Evolutionary conservation across 2,329 filamentous ascomycete genomes (phyloP).

Genomic region (Phoma sp.): DNA sequence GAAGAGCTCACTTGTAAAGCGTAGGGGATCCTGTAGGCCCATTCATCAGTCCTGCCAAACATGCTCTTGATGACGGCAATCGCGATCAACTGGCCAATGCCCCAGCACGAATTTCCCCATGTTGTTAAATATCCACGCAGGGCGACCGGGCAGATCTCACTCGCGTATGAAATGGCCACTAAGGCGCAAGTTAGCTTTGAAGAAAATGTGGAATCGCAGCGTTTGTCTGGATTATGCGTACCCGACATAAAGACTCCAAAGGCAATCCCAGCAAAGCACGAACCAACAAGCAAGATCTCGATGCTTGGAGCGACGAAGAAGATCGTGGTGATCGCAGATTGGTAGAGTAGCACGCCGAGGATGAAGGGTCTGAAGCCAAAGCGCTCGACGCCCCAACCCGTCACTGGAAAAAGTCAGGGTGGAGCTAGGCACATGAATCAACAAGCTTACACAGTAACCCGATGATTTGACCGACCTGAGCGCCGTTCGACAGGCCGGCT

Average conservation of each 20-base stretch:
- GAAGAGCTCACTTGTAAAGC: slow-evolving; percentile 38
- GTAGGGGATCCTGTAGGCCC: slow-evolving; percentile 69
- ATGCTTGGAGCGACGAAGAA: slow-evolving; percentile 28
- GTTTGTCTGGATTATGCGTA: neutral
- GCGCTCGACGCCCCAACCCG: slow-evolving; percentile 47
- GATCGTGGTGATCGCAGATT: slow-evolving; percentile 22
- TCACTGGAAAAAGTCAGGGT: slow-evolving; percentile 24
- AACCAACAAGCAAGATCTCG: slow-evolving; percentile 22
- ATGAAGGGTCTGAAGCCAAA: slow-evolving; percentile 41
- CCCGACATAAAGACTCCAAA: slow-evolving; percentile 48
- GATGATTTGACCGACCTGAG: slow-evolving; percentile 46
- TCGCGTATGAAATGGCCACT: slow-evolving; percentile 52
- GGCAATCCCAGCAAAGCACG: slow-evolving; percentile 37
- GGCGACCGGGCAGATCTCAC: slow-evolving; percentile 70
- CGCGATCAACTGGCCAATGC: slow-evolving; percentile 68
- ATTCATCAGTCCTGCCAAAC: slow-evolving; percentile 63
- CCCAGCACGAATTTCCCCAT: slow-evolving; percentile 53
- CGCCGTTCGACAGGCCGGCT: slow-evolving; percentile 49
- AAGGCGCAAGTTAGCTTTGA: slow-evolving; percentile 14
- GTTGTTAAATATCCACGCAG: slow-evolving; percentile 63
- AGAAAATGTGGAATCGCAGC: neutral
- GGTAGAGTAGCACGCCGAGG: slow-evolving; percentile 17
- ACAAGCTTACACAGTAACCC: slow-evolving; percentile 40
- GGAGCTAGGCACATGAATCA: neutral
- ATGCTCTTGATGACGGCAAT: slow-evolving; percentile 71